phyloP scores from a whole-genome alignment of 2,329 filamentous ascomycete genomes.

The Pseudocercospora vitis region DNA sequence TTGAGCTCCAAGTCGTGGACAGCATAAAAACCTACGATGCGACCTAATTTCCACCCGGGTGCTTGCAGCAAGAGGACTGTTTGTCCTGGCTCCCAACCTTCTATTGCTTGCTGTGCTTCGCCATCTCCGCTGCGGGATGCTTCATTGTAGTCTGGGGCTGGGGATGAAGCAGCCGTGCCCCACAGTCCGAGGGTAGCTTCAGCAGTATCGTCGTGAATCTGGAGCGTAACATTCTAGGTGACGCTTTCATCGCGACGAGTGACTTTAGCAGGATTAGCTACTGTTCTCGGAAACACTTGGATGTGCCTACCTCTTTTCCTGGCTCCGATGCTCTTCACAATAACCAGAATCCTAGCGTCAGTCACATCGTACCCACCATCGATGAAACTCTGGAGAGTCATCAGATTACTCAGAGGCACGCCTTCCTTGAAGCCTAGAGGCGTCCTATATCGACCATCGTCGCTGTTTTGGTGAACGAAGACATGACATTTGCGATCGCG shows the following conservation, averaged over 20 bases:
- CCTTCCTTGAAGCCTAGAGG: conserved; percentile 48
- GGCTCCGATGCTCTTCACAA: conserved; percentile 58
- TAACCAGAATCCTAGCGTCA: conserved; percentile 56
- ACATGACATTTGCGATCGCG: conserved; percentile 56
- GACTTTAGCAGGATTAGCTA: conserved; percentile 37
- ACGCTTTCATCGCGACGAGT: conserved; percentile 49
- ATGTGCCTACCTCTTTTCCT: conserved; percentile 47
- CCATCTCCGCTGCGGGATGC: conserved; percentile 11
- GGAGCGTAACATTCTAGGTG: conserved; percentile 52
- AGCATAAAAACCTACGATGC: conserved; percentile 30
- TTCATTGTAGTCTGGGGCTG: conserved; percentile 11
- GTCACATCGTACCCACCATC: conserved; percentile 55
- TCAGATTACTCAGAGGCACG: conserved; percentile 48
- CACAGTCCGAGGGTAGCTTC: conserved; percentile 57
- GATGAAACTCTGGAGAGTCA: conserved; percentile 58
- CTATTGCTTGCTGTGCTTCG: too few relatives aligned
- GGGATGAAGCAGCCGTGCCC: conserved; percentile 47
- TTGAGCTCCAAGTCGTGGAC: not conserved
- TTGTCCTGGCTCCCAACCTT: conserved; percentile 34
- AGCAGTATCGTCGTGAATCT: conserved; percentile 59
- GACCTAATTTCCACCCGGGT: conserved; percentile 35
- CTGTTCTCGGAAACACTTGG: not conserved
- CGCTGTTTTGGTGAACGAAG: conserved; percentile 53
- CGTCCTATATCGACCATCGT: conserved; percentile 46
- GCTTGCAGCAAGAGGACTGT: conserved; percentile 35